phyloP scores from a whole-genome alignment of 1,284 basidiomycete species.

The Ganoderma leucocontextum region DNA sequence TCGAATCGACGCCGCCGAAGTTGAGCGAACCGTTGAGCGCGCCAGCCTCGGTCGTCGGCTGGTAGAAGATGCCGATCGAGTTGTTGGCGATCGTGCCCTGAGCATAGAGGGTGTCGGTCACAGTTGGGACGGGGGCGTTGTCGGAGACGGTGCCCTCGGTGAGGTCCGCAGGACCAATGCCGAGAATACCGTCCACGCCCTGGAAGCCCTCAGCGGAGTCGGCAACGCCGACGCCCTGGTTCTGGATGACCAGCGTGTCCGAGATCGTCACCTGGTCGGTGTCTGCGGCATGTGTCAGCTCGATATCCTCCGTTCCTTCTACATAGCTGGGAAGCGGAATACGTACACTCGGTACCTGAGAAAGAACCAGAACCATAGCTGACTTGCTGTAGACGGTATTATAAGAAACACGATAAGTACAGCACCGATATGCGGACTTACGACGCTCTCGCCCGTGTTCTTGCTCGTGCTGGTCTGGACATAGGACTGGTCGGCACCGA shows the following conservation, averaged over 20 bases:
- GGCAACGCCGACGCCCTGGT: constrained; percentile 64
- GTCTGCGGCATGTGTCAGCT: constrained; percentile 40
- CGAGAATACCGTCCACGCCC: constrained; percentile 62
- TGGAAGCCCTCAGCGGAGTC: constrained; percentile 49
- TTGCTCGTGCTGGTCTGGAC: constrained; percentile 51
- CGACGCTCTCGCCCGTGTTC: constrained; percentile 52
- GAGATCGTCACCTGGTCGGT: constrained; percentile 57
- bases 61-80: constrained; percentile 59
- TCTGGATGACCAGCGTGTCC: constrained; percentile 50
- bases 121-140: constrained; percentile 43
- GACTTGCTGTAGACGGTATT: constrained; percentile 42
- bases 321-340: constrained; percentile 15
- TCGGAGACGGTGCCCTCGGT: constrained; percentile 48
- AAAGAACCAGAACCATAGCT: constrained; percentile 61
- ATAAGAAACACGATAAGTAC: neutral
- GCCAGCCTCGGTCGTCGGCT: constrained; percentile 48
- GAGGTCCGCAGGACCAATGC: constrained; percentile 61
- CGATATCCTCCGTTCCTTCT: neutral
- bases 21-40: constrained; percentile 53
- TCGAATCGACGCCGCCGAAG: constrained; percentile 56
- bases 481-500: constrained; percentile 58
- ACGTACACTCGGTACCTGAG: constrained; percentile 57
- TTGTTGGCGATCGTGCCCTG: constrained; percentile 53
- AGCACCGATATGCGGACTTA: constrained; percentile 28
- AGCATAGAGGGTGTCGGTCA: constrained; percentile 48